Conservation (phyloP, 2,329 filamentous ascomycete species). For the Trichocomaceae sp. region DNA sequence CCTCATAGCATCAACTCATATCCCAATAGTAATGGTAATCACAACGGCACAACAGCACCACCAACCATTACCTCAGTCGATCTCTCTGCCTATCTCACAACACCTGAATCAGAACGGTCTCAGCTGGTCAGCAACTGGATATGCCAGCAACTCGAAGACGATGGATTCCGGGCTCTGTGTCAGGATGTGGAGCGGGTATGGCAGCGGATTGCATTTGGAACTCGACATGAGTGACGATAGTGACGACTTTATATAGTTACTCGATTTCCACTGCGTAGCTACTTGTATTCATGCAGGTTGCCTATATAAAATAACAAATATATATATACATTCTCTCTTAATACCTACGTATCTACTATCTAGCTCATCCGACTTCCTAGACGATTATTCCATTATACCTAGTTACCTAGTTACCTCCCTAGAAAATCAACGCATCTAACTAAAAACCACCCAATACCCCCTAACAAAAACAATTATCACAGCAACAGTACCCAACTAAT, state of each 20-base stretch:
- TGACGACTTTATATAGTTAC: background rate
- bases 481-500: background rate
- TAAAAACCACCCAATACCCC: background rate
- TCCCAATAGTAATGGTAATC: background rate
- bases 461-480: background rate
- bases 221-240: constrained; percentile 6
- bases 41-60: background rate
- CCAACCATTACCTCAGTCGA: constrained; percentile 17
- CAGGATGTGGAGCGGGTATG: constrained; percentile 37
- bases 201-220: constrained; percentile 35
- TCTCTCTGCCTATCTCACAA: constrained; percentile 26
- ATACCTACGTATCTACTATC: too few species aligned
- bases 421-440: background rate
- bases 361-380: too few species aligned
- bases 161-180: constrained; percentile 35
- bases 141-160: constrained; percentile 36
- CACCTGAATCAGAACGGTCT: constrained; percentile 27
- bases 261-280: background rate
- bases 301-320: background rate
- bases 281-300: background rate
- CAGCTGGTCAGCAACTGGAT: constrained; percentile 35
- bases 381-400: background rate
- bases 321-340: background rate
- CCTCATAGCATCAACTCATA: background rate
- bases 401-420: too few species aligned